Base-by-base conservation (phyloP, 2,329 filamentous ascomycete genomes). In the Aspergillus intermedius region DNA sequence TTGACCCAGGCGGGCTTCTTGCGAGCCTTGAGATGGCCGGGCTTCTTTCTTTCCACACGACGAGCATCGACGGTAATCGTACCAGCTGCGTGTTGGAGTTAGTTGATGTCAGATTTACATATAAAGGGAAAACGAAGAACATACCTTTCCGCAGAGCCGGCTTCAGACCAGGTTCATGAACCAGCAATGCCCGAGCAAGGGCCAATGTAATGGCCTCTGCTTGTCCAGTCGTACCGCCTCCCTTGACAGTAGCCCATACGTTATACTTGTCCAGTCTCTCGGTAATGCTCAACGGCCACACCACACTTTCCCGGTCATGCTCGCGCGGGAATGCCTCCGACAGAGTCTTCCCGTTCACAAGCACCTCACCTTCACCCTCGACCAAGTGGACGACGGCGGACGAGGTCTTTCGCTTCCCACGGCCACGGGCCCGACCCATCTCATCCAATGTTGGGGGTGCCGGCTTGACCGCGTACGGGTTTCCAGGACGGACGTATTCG, bases 1-100 rank as follows among this genome's bases (percentile, higher is more conserved):
- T 96, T 97, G 79, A 97, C 91, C 93, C 94, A 98, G 62, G 93
- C 81, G 52, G 91, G 91, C 83, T 87, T 94, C 83, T 98, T 98
- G 74, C 93, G 87, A 50, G 93, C 91, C 80, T 98, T 98, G 74
- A 95, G 73, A 65, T 89, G 88, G 60, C 93, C 94, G 49, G 89
- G 82, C 81, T 98, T 97, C 84, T 98, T 98, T 70, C 93, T 91
- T 75, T 98, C 93, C 59, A 98, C 94, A 64, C 79, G 84, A 74
- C 91, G 89, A 49, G 85, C 81, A 75, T 98, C 91, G 65, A 91
- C 86, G 46, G 91, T 94, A 55, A 98, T 81, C 70, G 87, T 90
- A 54, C 94, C 94, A 67, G 91, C 93, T 98, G 69, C 49, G 61
- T 12, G 59, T 54, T 54, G 49, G 23, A 22, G 50, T 61, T 52